These are phyloP conservation scores for Fusarium miscanthi DNA, from an alignment of 2,329 filamentous ascomycete genomes.

Conservation along the genomic window DNA sequence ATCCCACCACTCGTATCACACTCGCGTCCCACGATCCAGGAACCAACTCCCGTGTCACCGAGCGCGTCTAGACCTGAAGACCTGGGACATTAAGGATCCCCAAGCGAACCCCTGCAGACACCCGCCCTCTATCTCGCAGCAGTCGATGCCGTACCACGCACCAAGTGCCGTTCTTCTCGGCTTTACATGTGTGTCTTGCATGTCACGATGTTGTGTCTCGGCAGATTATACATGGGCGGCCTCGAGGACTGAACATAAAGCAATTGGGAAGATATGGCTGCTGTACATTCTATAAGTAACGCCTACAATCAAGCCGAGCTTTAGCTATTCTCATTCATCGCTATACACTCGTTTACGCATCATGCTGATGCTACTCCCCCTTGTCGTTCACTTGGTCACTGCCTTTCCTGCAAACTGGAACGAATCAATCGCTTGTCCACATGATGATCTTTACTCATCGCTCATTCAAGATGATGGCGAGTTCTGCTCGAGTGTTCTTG, in stretches of 20 bases:
- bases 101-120: conserved; percentile 31
- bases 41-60: conserved; percentile 22
- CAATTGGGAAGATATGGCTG: neutral
- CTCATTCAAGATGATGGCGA: conserved; percentile 40
- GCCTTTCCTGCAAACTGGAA: conserved; percentile 35
- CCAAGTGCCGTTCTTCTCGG: conserved; percentile 23
- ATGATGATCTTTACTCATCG: conserved; percentile 48
- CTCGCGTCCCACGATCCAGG: conserved; percentile 38
- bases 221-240: conserved; percentile 27
- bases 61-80: conserved; percentile 3
- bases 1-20: conserved; percentile 18
- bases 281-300: conserved; percentile 35
- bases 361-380: conserved; percentile 38
- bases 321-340: neutral
- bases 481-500: conserved; percentile 48
- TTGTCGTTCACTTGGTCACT: conserved; percentile 12
- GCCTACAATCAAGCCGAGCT: neutral
- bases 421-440: conserved; percentile 38
- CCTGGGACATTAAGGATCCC: conserved; percentile 30
- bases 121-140: conserved; percentile 32
- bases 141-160: conserved; percentile 19
- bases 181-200: neutral
- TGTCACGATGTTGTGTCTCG: conserved; percentile 28
- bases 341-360: conserved; percentile 30
- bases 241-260: neutral